Conservation (phyloP, 495 filamentous ascomycete species). For the Lepraria neglecta region DNA sequence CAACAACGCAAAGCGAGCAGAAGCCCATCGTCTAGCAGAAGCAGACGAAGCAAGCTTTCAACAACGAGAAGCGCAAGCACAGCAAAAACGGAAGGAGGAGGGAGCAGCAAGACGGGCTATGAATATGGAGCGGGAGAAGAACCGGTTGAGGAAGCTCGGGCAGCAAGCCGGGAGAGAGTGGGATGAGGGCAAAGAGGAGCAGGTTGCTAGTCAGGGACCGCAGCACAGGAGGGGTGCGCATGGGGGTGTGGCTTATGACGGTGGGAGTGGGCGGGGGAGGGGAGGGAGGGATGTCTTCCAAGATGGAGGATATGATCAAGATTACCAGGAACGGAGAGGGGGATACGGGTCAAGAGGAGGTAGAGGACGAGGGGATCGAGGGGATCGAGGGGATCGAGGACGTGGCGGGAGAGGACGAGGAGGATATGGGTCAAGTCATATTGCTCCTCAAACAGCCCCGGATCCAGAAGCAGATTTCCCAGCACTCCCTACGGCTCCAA, state of each 20-base stretch:
- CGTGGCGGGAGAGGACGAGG: conserved; percentile 24
- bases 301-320: background rate
- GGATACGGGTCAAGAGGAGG: conserved; percentile 18
- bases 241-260: conserved; percentile 44
- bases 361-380: conserved; percentile 12
- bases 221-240: conserved; percentile 50
- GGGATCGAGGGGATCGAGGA: conserved; percentile 19
- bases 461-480: conserved; percentile 34
- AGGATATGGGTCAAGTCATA: conserved; percentile 21
- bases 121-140: conserved; percentile 66
- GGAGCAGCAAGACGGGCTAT: conserved; percentile 50
- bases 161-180: conserved; percentile 63
- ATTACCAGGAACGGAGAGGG: background rate
- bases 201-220: conserved; percentile 42
- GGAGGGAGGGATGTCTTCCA: conserved; percentile 13
- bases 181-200: conserved; percentile 68
- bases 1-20: conserved; percentile 50
- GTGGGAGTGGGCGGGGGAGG: conserved; percentile 1
- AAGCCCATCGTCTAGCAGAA: conserved; percentile 60
- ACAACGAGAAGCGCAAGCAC: conserved; percentile 55
- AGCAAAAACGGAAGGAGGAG: conserved; percentile 51
- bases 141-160: conserved; percentile 62
- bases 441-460: conserved; percentile 10
- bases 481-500: conserved; percentile 36
- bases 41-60: conserved; percentile 62